phyloP scores from a whole-genome alignment of 306 rosid genomes.

The Pueraria montana region DNA sequence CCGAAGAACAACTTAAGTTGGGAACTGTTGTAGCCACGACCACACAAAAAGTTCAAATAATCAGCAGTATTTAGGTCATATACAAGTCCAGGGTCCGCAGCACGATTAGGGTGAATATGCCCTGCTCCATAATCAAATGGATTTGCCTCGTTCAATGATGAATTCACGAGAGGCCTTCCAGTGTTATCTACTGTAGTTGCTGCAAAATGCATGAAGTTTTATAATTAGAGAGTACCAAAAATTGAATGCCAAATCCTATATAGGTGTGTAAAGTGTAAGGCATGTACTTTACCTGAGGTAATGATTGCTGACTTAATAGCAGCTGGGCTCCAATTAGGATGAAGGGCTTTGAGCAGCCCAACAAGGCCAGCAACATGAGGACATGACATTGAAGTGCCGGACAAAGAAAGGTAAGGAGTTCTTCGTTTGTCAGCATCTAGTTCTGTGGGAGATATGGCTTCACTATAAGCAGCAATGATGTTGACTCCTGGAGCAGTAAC shows the following conservation, averaged over 20 bases:
- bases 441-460: background rate
- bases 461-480: slow-evolving; percentile 56
- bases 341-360: slow-evolving; percentile 60
- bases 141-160: slow-evolving; percentile 43
- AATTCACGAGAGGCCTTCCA: slow-evolving; percentile 24
- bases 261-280: background rate
- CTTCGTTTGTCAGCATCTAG: background rate
- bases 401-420: slow-evolving; percentile 32
- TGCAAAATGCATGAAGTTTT: slow-evolving; percentile 3
- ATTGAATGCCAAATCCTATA: background rate
- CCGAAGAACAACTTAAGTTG: slow-evolving; percentile 38
- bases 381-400: slow-evolving; percentile 64
- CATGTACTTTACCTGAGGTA: slow-evolving; percentile 59
- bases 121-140: slow-evolving; percentile 71
- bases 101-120: slow-evolving; percentile 64
- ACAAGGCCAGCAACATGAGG: slow-evolving; percentile 72
- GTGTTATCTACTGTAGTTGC: slow-evolving; percentile 17
- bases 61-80: slow-evolving; percentile 58
- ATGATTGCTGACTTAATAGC: slow-evolving; percentile 80
- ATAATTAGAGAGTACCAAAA: background rate
- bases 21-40: slow-evolving; percentile 56
- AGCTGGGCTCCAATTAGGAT: slow-evolving; percentile 72
- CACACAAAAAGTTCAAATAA: slow-evolving; percentile 70
- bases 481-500: slow-evolving; percentile 66
- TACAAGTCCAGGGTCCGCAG: slow-evolving; percentile 71